phyloP scores from a whole-genome alignment of 139 green algal genomes.

The Coelastrella sp. region DNA sequence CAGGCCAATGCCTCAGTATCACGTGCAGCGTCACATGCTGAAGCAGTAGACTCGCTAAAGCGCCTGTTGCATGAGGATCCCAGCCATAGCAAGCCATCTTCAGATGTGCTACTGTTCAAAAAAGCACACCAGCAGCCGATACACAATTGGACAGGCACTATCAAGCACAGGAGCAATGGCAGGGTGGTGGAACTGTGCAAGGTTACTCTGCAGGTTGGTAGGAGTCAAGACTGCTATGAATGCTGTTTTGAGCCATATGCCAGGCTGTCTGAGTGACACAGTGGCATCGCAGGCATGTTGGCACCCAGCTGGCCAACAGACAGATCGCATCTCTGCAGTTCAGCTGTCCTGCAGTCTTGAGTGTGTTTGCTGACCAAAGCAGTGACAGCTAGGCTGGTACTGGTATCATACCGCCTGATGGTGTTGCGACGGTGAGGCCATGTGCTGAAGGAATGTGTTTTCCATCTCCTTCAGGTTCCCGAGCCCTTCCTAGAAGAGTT shows the following conservation, averaged over 20 bases:
- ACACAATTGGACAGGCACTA: slow-evolving; percentile 28
- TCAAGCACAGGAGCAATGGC: slow-evolving; percentile 33
- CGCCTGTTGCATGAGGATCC: slow-evolving; percentile 18
- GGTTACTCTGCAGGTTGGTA: slow-evolving; percentile 38
- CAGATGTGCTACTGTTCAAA: slow-evolving; percentile 43
- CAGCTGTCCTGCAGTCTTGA: neutral
- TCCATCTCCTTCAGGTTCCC: slow-evolving; percentile 21
- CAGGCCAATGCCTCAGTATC: neutral
- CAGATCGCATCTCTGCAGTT: neutral
- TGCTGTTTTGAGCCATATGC: too few species aligned
- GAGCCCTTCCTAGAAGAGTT: slow-evolving; percentile 37
- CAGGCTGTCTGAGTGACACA: neutral
- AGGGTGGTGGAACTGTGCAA: slow-evolving; percentile 42
- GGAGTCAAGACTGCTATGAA: neutral
- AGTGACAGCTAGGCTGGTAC: neutral
- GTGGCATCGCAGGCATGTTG: neutral
- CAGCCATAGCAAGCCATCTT: slow-evolving; percentile 2
- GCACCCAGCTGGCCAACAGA: too few species aligned
- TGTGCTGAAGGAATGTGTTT: neutral
- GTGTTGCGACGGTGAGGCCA: neutral
- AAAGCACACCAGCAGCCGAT: slow-evolving; percentile 30
- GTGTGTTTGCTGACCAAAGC: neutral
- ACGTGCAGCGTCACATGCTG: neutral
- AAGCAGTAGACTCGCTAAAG: slow-evolving; percentile 16
- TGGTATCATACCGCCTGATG: neutral